Conservation (phyloP, 192 early-diverging fungal species). For the Entophlyctis luteolus region DNA sequence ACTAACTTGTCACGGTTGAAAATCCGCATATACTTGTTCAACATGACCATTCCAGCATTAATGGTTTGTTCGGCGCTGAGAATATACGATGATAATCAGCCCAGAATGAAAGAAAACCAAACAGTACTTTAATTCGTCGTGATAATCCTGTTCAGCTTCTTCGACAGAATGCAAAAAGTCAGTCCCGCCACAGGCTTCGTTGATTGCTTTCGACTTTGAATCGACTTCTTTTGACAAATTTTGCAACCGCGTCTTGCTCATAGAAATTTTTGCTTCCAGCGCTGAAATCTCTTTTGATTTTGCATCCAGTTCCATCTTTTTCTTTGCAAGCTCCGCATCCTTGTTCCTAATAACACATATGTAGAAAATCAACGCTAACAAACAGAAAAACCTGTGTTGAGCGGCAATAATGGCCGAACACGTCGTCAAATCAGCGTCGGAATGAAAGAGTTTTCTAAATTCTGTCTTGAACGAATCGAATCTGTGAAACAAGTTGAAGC, state of each 20-base stretch:
- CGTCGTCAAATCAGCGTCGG: not conserved
- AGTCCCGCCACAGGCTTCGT: slow-evolving; percentile 11
- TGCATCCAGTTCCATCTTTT: slow-evolving; percentile 17
- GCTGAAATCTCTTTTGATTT: slow-evolving; percentile 15
- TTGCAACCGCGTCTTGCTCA: slow-evolving; percentile 9
- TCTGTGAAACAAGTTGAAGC: not conserved
- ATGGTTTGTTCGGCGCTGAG: slow-evolving; percentile 17
- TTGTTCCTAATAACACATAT: slow-evolving; percentile 6
- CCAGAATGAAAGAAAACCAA: not conserved
- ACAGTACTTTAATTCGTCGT: slow-evolving; percentile 32
- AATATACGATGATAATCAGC: not conserved
- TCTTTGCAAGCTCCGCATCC: not conserved
- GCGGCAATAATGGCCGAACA: slow-evolving; percentile 4
- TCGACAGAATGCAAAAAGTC: slow-evolving; percentile 32
- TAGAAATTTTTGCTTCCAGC: slow-evolving; percentile 18
- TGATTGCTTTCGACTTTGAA: slow-evolving; percentile 9
- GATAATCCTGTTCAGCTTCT: slow-evolving; percentile 33
- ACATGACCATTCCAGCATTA: not conserved
- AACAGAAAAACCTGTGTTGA: not conserved
- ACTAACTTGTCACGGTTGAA: slow-evolving; percentile 17
- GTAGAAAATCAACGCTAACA: not conserved
- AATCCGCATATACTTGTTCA: slow-evolving; percentile 15
- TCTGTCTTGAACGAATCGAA: not conserved
- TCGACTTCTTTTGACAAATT: slow-evolving; percentile 20
- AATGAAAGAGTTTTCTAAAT: not conserved